Base-by-base conservation (phyloP, 2,329 filamentous ascomycete species). In the Zopfia rhizophila region DNA sequence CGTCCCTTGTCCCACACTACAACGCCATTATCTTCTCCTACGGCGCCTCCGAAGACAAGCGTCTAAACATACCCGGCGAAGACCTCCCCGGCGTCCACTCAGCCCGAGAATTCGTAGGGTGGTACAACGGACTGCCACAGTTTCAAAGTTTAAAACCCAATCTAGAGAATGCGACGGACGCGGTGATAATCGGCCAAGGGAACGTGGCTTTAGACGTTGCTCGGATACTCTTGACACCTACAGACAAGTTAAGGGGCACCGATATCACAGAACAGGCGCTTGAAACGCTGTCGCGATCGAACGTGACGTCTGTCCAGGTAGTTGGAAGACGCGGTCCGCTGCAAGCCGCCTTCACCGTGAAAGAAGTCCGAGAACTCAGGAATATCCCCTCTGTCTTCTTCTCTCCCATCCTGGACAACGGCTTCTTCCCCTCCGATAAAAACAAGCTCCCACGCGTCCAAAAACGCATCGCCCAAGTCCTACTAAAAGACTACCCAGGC, bases 121-220 rank as follows among this genome's bases (percentile, higher is more conserved):
- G 94, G 94, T 99, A 99, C 72, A 99, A 99, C 70, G 94, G 94
- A 3, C 80, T 96, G 3, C 94, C 94, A 0, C 89, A 95, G 59
- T 89, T 89, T 65, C 82, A 87, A 14, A 72, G 82, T 58, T 75
- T 96, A 6, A 76, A 82, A n/a, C 89, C 91, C 0, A 83, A 91
- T 63, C 79, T 97, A 18, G 82, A 84, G 1, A 77, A 79, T 7
- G 89, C 88, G 0, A 90, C 96, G 38, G 87, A 92, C 51, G 94
- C 90, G 1, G 84, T 97, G 22, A 81, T 99, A 35, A 86, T 99
- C 54, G 94, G 94, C 2, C 93, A 99, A 65, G 94, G 94, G 12
- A 99, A 99, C 72, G 94, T 99, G 7, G 94, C 94, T 0, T 77
- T 99, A 35, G 94, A 99, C 69, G 90, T 99, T 12, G 91, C 93